These are phyloP conservation scores for Hyaloscypha bicolor DNA, from an alignment of 495 filamentous ascomycete genomes.

Conservation along the genomic window DNA sequence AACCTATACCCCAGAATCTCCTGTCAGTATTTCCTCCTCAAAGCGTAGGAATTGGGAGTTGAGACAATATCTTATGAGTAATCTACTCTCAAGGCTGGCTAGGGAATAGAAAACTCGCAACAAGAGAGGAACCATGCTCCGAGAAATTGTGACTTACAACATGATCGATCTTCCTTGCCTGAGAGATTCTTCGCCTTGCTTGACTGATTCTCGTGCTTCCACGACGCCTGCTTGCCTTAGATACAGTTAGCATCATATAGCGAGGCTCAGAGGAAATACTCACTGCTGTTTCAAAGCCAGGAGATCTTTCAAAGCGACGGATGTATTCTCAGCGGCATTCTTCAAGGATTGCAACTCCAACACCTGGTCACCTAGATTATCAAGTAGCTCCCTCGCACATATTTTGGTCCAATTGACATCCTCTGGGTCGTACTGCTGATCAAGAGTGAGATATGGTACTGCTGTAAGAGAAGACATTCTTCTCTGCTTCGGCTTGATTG, in stretches of 20 bases:
- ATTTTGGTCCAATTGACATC: conserved; percentile 22
- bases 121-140: no score
- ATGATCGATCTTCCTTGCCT: conserved; percentile 61
- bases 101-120: no score
- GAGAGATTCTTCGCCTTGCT: conserved; percentile 59
- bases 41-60: no score
- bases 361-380: conserved; percentile 27
- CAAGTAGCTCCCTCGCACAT: conserved; percentile 29
- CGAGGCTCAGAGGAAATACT: neutral
- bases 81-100: no score
- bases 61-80: no score
- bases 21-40: no score
- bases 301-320: conserved; percentile 18
- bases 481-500: neutral
- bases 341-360: conserved; percentile 32
- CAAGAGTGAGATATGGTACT: neutral
- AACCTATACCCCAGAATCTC: neutral
- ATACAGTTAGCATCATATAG: neutral
- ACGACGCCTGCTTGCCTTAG: conserved; percentile 55
- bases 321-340: conserved; percentile 33
- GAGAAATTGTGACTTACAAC: conserved; percentile 16
- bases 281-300: conserved; percentile 57
- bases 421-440: conserved; percentile 17
- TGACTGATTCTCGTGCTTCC: conserved; percentile 56
- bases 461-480: neutral